These are phyloP conservation scores for Mortierella sp. DNA, from an alignment of 371 early-diverging fungal genomes.

Conservation along the genomic window DNA sequence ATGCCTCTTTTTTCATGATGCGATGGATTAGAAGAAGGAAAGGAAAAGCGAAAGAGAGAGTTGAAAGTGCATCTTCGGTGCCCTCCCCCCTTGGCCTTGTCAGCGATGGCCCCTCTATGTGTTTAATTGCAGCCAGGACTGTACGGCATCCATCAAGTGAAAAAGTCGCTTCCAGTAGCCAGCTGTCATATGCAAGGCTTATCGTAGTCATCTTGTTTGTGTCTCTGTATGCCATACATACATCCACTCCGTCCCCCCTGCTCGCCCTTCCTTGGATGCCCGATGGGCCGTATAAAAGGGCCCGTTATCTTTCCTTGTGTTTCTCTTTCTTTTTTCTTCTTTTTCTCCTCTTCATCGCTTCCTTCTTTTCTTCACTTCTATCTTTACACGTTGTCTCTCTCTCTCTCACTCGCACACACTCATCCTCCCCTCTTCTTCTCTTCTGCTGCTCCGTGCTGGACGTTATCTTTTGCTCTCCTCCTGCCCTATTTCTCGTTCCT, in stretches of 20 bases:
- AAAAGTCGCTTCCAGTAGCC: no score
- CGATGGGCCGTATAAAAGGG: constrained; percentile 31
- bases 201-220: no score
- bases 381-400: constrained; percentile 48
- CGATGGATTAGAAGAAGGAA: not conserved
- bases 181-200: no score
- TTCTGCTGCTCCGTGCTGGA: not conserved
- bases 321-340: constrained; percentile 31
- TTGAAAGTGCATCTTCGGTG: not conserved
- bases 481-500: not conserved
- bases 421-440: not conserved
- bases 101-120: no score
- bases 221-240: not conserved
- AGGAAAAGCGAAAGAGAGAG: not conserved
- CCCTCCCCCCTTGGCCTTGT: not conserved
- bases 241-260: not conserved
- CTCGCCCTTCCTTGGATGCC: constrained; percentile 12
- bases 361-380: constrained; percentile 5
- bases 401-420: not conserved
- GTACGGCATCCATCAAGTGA: no score
- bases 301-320: constrained; percentile 58
- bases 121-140: no score
- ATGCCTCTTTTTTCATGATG: not conserved
- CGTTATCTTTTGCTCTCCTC: constrained; percentile 7
- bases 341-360: constrained; percentile 23